phyloP scores from a whole-genome alignment of 306 rosid genomes.

The Canavalia ensiformis region DNA sequence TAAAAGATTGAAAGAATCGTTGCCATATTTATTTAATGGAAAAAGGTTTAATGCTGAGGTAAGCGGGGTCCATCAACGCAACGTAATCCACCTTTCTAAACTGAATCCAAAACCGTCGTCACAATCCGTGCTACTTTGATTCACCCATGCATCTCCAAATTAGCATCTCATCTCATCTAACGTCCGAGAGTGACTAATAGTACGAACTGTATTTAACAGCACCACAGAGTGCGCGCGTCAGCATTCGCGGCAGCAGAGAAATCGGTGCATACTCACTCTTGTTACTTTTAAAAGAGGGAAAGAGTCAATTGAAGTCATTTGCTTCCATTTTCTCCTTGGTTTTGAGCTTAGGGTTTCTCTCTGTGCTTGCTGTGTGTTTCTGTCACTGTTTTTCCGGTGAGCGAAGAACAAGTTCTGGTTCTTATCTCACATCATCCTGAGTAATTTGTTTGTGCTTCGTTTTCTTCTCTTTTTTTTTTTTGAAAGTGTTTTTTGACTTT shows the following conservation, averaged over 20 bases:
- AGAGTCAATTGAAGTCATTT: background rate
- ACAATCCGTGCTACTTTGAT: background rate
- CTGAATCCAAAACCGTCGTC: background rate
- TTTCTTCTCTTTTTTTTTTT: background rate
- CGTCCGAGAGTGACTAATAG: background rate
- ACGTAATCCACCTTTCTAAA: background rate
- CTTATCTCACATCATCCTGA: background rate
- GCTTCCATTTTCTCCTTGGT: background rate
- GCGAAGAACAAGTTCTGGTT: background rate
- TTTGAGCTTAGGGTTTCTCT: constrained; percentile 38
- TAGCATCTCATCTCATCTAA: background rate
- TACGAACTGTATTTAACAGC: background rate
- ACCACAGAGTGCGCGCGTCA: background rate
- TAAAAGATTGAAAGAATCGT: background rate
- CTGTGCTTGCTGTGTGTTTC: background rate
- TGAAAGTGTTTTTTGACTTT: background rate
- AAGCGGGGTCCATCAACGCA: background rate
- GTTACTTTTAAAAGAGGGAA: constrained; percentile 13
- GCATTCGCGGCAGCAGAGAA: background rate
- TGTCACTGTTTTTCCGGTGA: constrained; percentile 27
- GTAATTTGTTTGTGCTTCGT: background rate
- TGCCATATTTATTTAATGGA: background rate
- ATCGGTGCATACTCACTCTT: constrained; percentile 8
- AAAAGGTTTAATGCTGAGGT: background rate
- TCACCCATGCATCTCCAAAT: background rate